phyloP scores from a whole-genome alignment of 805 yeast species.

The Danielia oregonensis region DNA sequence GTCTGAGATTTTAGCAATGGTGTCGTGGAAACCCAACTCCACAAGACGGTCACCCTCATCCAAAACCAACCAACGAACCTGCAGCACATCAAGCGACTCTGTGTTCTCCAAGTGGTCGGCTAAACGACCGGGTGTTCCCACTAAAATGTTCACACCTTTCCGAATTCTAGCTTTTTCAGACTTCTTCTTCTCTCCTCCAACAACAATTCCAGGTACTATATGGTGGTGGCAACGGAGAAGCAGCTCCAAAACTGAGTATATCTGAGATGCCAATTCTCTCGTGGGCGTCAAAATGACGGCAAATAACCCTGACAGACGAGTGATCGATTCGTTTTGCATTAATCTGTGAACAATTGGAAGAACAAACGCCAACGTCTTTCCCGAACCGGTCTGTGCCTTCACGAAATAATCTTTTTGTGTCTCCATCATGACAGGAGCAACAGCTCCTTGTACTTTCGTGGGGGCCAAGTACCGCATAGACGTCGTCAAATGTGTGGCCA shows the following conservation, averaged over 20 bases:
- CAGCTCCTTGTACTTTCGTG: constrained; percentile 81
- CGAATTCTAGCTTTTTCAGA: constrained; percentile 93
- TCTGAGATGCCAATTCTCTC: constrained; percentile 90
- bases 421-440: constrained; percentile 54
- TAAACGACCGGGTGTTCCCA: constrained; percentile 95
- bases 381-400: constrained; percentile 98
- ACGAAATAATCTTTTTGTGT: constrained; percentile 68
- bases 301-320: constrained; percentile 76
- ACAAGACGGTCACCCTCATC: constrained; percentile 97
- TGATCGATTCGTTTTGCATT: constrained; percentile 42
- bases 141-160: constrained; percentile 93
- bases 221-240: constrained; percentile 75
- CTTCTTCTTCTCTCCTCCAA: constrained; percentile 98
- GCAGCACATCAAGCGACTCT: constrained; percentile 61
- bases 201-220: constrained; percentile 92
- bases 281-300: constrained; percentile 92
- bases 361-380: constrained; percentile 86
- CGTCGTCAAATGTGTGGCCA: constrained; percentile 53
- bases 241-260: constrained; percentile 73
- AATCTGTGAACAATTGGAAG: constrained; percentile 78
- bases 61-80: constrained; percentile 80
- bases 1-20: constrained; percentile 70
- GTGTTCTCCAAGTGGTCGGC: constrained; percentile 95
- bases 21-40: constrained; percentile 96
- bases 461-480: constrained; percentile 62